Percentiles rank a stretch among this genome's conserved stretches.
Evolutionary conservation across 495 filamentous ascomycete species (phyloP).

Genomic region (Sordaria brevicollis): DNA sequence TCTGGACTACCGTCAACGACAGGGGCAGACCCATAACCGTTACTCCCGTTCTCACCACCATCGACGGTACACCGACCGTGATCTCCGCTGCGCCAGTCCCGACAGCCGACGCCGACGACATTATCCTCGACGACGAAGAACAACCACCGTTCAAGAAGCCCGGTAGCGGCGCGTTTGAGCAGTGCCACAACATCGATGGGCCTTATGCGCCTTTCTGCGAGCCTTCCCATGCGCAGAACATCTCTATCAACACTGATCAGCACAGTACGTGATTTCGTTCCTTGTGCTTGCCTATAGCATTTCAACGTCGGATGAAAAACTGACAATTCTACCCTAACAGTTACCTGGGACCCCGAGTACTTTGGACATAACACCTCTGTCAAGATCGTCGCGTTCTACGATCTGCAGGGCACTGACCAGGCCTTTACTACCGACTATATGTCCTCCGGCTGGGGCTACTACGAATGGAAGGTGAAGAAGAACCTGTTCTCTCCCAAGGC

Average conservation of each 20-base stretch:
- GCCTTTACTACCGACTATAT: conserved; percentile 27
- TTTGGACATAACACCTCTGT: conserved; percentile 28
- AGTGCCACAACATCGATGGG: conserved; percentile 30
- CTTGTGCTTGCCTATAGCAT: neutral
- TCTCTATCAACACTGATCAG: conserved; percentile 25
- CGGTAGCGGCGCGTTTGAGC: conserved; percentile 21
- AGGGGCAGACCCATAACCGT: conserved; percentile 24
- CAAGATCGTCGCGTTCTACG: conserved; percentile 27
- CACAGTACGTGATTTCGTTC: conserved; percentile 22
- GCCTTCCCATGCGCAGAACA: conserved; percentile 16
- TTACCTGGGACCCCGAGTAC: conserved; percentile 35
- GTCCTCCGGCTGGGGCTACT: conserved; percentile 29
- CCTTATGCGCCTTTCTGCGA: conserved; percentile 28
- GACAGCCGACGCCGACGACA: conserved; percentile 18
- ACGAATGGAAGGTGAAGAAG: conserved; percentile 23
- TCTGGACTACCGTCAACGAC: conserved; percentile 33
- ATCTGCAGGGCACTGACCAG: conserved; percentile 16
- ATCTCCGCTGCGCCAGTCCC: conserved; percentile 25
- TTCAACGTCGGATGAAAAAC: neutral
- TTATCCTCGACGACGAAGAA: conserved; percentile 15
- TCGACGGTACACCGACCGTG: conserved; percentile 27
- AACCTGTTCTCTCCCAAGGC: conserved; percentile 13
- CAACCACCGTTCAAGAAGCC: conserved; percentile 18
- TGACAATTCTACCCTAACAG: conserved; percentile 9
- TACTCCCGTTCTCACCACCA: conserved; percentile 29